Base-by-base conservation (phyloP, 2,329 filamentous ascomycete species). In the Ascochyta clinopodiicola region DNA sequence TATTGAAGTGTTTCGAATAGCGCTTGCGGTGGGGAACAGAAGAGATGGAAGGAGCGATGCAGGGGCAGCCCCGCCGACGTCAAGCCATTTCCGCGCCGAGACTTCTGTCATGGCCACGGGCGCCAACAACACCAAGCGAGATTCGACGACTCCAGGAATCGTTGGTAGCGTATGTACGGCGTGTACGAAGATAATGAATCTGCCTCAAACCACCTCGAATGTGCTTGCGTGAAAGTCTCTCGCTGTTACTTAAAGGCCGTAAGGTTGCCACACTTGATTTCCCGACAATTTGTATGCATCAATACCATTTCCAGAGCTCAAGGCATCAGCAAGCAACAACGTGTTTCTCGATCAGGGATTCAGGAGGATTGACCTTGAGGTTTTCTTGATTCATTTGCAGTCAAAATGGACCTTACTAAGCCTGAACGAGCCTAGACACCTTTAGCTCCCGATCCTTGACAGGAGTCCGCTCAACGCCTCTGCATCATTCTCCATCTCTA, bases 31-130 rank as follows among this genome's bases (percentile, higher is more conserved):
- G 48, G 48, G 13, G 44, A 42, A 31, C 17, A 2, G 29, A 29
- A 15, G 35, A 52, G 48, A 49, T 57, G 22, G 47, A 35, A 52
- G 54, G 54, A 52, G 47, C 44, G 31, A n/a, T 51, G 47, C 53
- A 39, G 43, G 47, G 47, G 52, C 36, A 19, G 48, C 44, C 47
- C 53, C 43, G 27, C 47, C 44, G 40, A 8, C 25, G 31, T 29
- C 44, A 46, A 22, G 34, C 36, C 15, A 34, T 29, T 24, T 51
- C 43, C 43, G 40, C 15, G 36, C 25, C 44, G 21, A 44, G 27
- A 21, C 21, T 19, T 29, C 12, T 31, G 40, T 36, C 39, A 32
- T 21, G 27, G 31, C 31, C 35, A 39, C 27, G 39, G 35, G 44
- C 27, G n/a, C 39, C 31, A 34, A 46, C 25, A 21, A 39, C 27